phyloP scores from a whole-genome alignment of 2,329 filamentous ascomycete genomes.

The Fusarium caatingaense region DNA sequence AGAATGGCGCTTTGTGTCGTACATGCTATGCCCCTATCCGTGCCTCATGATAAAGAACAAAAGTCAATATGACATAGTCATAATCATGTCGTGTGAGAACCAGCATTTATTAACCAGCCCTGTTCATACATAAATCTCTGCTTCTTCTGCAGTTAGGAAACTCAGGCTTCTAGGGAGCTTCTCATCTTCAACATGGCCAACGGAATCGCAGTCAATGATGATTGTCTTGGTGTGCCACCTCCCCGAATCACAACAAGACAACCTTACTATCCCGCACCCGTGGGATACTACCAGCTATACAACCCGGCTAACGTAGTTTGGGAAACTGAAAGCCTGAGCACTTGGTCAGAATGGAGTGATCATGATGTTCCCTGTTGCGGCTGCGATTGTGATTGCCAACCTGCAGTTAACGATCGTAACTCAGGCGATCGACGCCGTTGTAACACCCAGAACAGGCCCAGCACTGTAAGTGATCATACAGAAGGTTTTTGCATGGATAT shows the following conservation, averaged over 20 bases:
- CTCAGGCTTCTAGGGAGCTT: not conserved
- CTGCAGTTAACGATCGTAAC: not conserved
- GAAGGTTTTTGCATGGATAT: not conserved
- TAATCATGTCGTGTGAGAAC: not conserved
- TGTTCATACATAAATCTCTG: not conserved
- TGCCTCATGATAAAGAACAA: not conserved
- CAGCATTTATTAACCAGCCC: not conserved
- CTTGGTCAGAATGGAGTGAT: slow-evolving; percentile 17
- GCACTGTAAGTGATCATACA: slow-evolving; percentile 1
- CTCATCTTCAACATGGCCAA: slow-evolving; percentile 12
- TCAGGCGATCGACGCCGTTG: not conserved
- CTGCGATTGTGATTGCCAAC: slow-evolving; percentile 18
- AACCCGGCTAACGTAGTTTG: slow-evolving; percentile 2
- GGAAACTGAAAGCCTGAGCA: slow-evolving; percentile 11
- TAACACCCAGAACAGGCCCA: not conserved
- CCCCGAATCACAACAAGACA: not conserved
- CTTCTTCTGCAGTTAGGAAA: not conserved
- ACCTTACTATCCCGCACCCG: not conserved
- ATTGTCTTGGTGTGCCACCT: slow-evolving; percentile 1
- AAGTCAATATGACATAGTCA: slow-evolving; percentile 20
- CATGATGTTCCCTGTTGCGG: slow-evolving; percentile 8
- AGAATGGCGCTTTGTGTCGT: slow-evolving; percentile 11
- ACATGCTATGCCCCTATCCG: slow-evolving; percentile 19
- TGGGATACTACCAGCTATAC: not conserved
- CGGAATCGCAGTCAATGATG: slow-evolving; percentile 25